phyloP scores from a whole-genome alignment of 2,329 filamentous ascomycete species.

The Verticillium tricorpus region DNA sequence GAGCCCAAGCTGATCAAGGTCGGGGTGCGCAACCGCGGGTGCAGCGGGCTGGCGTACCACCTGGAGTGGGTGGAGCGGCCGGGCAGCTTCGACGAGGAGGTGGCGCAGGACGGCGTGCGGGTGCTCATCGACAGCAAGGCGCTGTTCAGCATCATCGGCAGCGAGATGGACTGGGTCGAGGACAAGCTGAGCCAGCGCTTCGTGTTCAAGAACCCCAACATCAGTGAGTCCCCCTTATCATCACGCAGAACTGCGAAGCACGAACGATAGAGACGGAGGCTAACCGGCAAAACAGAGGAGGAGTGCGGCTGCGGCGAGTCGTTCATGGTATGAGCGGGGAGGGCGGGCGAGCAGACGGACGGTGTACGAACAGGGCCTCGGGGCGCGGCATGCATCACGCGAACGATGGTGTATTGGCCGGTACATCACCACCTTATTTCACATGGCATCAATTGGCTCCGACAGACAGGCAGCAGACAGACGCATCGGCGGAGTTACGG shows the following conservation, averaged over 20 bases:
- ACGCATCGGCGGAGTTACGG: too few species aligned
- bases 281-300: conserved; percentile 63
- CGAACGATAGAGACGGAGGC: conserved; percentile 6
- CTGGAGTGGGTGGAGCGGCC: conserved; percentile 94
- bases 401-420: not conserved
- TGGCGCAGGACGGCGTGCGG: conserved; percentile 94
- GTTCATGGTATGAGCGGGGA: conserved; percentile 66
- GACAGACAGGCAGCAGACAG: not conserved
- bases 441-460: not conserved
- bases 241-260: not conserved
- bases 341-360: not conserved
- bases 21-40: conserved; percentile 89
- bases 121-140: conserved; percentile 97
- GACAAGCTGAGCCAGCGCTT: conserved; percentile 91
- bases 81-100: conserved; percentile 80
- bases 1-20: conserved; percentile 91
- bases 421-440: not conserved
- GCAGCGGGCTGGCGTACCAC: conserved; percentile 89
- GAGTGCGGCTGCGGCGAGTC: conserved; percentile 95
- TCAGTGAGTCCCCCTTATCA: conserved; percentile 63
- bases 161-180: conserved; percentile 98
- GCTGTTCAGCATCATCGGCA: conserved; percentile 95
- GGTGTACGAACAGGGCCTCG: not conserved
- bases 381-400: not conserved
- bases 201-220: conserved; percentile 95